Evolutionary conservation across 2,329 filamentous ascomycete genomes (phyloP), one percentile per base, ranked within the genome.

Genomic region (Alternaria sp.): DNA sequence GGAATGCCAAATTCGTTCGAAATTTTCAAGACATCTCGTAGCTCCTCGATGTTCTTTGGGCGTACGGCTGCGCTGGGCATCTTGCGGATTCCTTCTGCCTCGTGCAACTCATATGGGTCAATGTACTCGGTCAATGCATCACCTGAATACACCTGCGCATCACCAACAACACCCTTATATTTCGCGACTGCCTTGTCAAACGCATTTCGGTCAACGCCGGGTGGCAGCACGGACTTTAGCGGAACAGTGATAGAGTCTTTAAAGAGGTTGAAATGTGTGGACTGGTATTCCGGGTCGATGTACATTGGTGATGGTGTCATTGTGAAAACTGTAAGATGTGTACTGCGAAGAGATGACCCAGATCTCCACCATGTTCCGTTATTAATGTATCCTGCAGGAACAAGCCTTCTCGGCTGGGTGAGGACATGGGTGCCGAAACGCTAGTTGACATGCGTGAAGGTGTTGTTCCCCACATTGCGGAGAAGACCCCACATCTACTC

Each of bases 91-190:
- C 77, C 74, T 6, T 78, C 77, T 4, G 74, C 75, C 62, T 83
- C 82, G 4, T 77, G 77, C 10, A 84, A 74, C 70, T 84, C 82
- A 57, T 84, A 84, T 2, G 83, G 82, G 57, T 84, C 82, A 46
- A 84, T 81, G 61, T 84, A 84, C 59, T 84, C 82, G 6, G 73
- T 77, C 32, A 84, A 63, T 1, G 69, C 75, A 23, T 79, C 73
- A n/a, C 77, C 77, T 6, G 74, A 72, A 56, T 82, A 79, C 1
- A 84, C 80, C 4, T 80, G 75, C 15, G 81, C 76, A 25, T 78
- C 65, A 3, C 82, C 81, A 4, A 84, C 70, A 2, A 75, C 65
- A 12, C 62, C 64, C 54, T 74, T 71, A 51, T 81, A 78, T 47
- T 79, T 72, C 30, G 74, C 55, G 9, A 84, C 71, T 3, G 81